Percentiles rank a stretch among this genome's conserved stretches.
These are phyloP conservation scores for Paraphoma chrysanthemicola DNA, from an alignment of 2,329 filamentous ascomycete species.

Conservation along the genomic window DNA sequence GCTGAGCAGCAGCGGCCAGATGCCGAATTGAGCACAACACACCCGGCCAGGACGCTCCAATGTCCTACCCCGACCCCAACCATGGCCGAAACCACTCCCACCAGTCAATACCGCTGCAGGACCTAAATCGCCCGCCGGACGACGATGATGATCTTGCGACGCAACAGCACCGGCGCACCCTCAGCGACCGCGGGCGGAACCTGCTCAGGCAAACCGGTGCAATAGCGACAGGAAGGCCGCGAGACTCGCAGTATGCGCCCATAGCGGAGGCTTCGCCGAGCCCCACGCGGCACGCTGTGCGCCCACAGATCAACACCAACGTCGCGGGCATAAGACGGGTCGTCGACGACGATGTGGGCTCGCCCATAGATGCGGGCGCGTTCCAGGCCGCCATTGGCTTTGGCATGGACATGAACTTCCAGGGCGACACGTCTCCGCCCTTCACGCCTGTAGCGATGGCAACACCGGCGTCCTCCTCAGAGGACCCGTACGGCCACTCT, in stretches of 20 bases:
- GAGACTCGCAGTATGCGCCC: conserved; percentile 58
- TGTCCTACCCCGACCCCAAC: conserved; percentile 58
- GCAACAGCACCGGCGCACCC: conserved; percentile 50
- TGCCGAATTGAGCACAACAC: conserved; percentile 33
- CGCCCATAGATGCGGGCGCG: conserved; percentile 54
- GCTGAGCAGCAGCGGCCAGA: conserved; percentile 37
- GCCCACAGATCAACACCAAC: conserved; percentile 47
- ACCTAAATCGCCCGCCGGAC: conserved; percentile 52
- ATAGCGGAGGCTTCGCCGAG: conserved; percentile 61
- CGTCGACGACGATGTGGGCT: conserved; percentile 45
- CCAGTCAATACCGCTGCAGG: conserved; percentile 75
- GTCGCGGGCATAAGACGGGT: conserved; percentile 38
- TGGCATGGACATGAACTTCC: conserved; percentile 56
- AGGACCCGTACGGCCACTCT: conserved; percentile 57
- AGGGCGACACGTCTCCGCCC: conserved; percentile 46
- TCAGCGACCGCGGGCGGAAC: conserved; percentile 58
- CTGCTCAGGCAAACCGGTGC: conserved; percentile 54
- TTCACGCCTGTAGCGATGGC: conserved; percentile 23
- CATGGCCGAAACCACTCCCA: conserved; percentile 57
- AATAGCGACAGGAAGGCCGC: conserved; percentile 49
- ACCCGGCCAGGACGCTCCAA: conserved; percentile 44
- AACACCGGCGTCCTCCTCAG: conserved; percentile 46
- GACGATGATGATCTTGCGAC: conserved; percentile 37
- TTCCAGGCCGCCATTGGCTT: conserved; percentile 58
- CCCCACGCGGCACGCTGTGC: conserved; percentile 42